A percentile compares a stretch with the other conserved stretches of the same genome.
These are phyloP conservation scores for Sphaceloma murrayae DNA, from an alignment of 2,329 filamentous ascomycete genomes.

Conservation along the genomic window DNA sequence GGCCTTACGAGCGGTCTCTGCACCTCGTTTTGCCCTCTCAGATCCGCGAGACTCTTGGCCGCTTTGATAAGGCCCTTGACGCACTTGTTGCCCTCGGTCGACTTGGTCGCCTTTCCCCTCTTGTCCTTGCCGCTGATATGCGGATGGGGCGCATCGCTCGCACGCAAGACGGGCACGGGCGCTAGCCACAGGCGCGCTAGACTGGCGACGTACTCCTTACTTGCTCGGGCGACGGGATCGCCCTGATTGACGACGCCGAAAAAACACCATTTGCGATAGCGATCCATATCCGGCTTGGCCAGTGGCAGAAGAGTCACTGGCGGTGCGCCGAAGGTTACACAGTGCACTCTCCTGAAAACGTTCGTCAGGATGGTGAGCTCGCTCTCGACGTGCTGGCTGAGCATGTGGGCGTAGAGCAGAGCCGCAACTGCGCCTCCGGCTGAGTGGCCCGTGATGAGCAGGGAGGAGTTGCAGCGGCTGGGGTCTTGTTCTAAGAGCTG, in stretches of 20 bases:
- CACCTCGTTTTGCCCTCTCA: slow-evolving; percentile 6
- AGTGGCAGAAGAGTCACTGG: slow-evolving; percentile 65
- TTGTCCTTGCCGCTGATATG: too few species aligned
- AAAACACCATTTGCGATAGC: slow-evolving; percentile 58
- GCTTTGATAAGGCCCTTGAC: slow-evolving; percentile 14
- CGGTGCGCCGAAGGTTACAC: slow-evolving; percentile 76
- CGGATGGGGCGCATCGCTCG: slow-evolving; percentile 5
- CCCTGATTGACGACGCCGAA: slow-evolving; percentile 77
- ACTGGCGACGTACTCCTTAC: slow-evolving; percentile 64
- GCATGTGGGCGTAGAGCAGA: slow-evolving; percentile 74
- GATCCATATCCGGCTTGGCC: slow-evolving; percentile 41
- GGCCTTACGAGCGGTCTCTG: slow-evolving; percentile 27
- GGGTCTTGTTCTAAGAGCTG: slow-evolving; percentile 48
- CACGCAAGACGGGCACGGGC: slow-evolving; percentile 39
- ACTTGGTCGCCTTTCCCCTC: slow-evolving; percentile 7
- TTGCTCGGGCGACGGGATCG: slow-evolving; percentile 68
- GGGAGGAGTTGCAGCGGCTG: slow-evolving; percentile 52
- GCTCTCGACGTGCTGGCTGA: slow-evolving; percentile 51
- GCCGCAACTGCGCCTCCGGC: slow-evolving; percentile 77
- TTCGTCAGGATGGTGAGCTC: slow-evolving; percentile 61
- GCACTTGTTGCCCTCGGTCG: slow-evolving; percentile 14
- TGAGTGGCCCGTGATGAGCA: slow-evolving; percentile 78
- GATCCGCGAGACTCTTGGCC: slow-evolving; percentile 5
- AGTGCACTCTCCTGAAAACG: slow-evolving; percentile 70
- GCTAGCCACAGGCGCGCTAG: slow-evolving; percentile 61